Conservation (phyloP, 208 protist genomes). For the Leishmania arabica region DNA sequence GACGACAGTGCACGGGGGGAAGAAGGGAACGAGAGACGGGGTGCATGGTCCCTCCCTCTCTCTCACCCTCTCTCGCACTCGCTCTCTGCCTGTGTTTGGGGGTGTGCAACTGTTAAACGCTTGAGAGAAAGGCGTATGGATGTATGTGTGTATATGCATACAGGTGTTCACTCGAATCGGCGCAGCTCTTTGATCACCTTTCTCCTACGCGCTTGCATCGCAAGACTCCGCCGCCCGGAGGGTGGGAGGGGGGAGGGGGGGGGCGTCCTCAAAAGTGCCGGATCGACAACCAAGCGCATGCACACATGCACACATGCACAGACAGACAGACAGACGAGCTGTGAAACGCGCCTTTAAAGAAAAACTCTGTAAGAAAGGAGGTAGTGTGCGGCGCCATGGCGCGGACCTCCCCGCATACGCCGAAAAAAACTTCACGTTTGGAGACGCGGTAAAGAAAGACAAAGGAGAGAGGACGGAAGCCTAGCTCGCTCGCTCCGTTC, state of each 20-base stretch:
- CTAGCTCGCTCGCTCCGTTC: not conserved
- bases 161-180: not conserved
- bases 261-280: not conserved
- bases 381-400: not conserved
- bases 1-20: not conserved
- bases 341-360: not conserved
- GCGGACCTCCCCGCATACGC: not conserved
- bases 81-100: not conserved
- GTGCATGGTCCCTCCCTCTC: not conserved
- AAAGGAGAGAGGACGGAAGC: not conserved
- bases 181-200: slow-evolving; percentile 2
- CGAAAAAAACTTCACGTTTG: too few relatives aligned
- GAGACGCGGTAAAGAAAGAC: not conserved
- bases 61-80: too few relatives aligned
- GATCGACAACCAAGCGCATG: not conserved
- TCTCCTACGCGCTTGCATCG: not conserved
- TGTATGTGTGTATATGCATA: slow-evolving; percentile 7
- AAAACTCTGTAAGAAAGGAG: slow-evolving; percentile 3
- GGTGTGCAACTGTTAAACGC: not conserved
- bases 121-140: not conserved
- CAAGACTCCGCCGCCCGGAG: too few relatives aligned
- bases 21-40: not conserved
- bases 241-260: not conserved
- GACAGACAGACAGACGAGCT: not conserved
- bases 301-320: not conserved